Percentiles rank a stretch among this genome's conserved stretches.
phyloP scores from a whole-genome alignment of 176 grass and related monocot genomes.

The Carex myosuroides region DNA sequence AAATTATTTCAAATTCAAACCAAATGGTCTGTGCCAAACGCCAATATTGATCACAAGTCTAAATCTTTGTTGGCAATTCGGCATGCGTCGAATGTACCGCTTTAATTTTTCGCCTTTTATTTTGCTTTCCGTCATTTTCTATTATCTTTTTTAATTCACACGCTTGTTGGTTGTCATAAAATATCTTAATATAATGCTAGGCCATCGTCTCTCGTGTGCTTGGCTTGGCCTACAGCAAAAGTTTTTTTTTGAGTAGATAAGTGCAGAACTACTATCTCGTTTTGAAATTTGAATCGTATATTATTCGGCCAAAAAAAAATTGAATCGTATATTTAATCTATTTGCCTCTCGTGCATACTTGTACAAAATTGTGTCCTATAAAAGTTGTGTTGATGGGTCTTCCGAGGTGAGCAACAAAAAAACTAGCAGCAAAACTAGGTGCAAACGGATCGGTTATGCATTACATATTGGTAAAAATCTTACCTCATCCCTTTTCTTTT shows the following conservation, averaged over 20 bases:
- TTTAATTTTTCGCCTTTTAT: background rate
- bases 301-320: no score
- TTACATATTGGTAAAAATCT: no score
- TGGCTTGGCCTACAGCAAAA: background rate
- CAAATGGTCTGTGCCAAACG: slow-evolving; percentile 10
- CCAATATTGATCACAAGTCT: background rate
- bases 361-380: no score
- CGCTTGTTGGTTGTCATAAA: background rate
- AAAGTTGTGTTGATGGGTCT: no score
- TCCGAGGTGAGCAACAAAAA: no score
- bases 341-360: no score
- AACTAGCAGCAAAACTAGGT: no score
- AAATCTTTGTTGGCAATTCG: background rate
- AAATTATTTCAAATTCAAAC: background rate
- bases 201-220: background rate
- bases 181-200: background rate
- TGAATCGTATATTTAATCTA: background rate
- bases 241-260: background rate
- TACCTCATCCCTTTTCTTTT: no score
- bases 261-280: background rate
- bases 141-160: background rate
- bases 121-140: background rate
- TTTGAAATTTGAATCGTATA: background rate
- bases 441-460: no score
- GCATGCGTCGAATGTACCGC: background rate